Conservation (phyloP, 2,329 filamentous ascomycete genomes). For the Penicillium decumbens region DNA sequence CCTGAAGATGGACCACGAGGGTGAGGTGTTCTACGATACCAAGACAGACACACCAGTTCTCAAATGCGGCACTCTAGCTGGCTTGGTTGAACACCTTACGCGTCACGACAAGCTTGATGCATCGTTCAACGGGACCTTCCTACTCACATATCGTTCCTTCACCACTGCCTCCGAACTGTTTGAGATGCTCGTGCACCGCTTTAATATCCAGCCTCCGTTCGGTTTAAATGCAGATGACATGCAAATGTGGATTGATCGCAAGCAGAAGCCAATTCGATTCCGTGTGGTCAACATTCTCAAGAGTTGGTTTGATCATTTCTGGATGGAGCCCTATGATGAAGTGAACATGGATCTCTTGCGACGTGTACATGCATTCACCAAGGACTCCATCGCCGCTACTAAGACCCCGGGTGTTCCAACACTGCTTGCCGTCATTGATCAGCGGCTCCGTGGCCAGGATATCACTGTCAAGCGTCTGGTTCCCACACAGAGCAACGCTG, state of each 20-base stretch:
- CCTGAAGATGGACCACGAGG: slow-evolving; percentile 78
- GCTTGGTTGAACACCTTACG: slow-evolving; percentile 89
- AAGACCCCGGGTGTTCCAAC: slow-evolving; percentile 85
- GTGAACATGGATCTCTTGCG: slow-evolving; percentile 79
- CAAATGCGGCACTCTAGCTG: slow-evolving; percentile 83
- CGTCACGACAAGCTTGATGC: slow-evolving; percentile 93
- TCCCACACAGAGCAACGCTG: slow-evolving; percentile 75
- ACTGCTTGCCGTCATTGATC: slow-evolving; percentile 80
- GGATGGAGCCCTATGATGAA: slow-evolving; percentile 94
- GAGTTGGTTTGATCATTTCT: slow-evolving; percentile 97
- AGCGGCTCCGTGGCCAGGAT: slow-evolving; percentile 82
- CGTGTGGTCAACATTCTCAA: slow-evolving; percentile 96
- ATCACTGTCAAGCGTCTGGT: slow-evolving; percentile 77
- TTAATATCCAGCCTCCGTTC: slow-evolving; percentile 85
- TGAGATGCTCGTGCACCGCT: slow-evolving; percentile 84
- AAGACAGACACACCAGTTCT: slow-evolving; percentile 72
- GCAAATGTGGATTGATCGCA: slow-evolving; percentile 83
- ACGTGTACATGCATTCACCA: slow-evolving; percentile 84
- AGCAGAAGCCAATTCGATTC: slow-evolving; percentile 94
- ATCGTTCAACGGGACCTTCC: slow-evolving; percentile 95
- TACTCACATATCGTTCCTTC: slow-evolving; percentile 93
- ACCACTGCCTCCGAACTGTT: slow-evolving; percentile 87
- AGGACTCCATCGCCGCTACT: slow-evolving; percentile 85
- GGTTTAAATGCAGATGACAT: slow-evolving; percentile 71
- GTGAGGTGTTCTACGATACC: slow-evolving; percentile 82